Evolutionary conservation across 140 eudicot genomes (phyloP).

Genomic region (Anethum foeniculum): DNA sequence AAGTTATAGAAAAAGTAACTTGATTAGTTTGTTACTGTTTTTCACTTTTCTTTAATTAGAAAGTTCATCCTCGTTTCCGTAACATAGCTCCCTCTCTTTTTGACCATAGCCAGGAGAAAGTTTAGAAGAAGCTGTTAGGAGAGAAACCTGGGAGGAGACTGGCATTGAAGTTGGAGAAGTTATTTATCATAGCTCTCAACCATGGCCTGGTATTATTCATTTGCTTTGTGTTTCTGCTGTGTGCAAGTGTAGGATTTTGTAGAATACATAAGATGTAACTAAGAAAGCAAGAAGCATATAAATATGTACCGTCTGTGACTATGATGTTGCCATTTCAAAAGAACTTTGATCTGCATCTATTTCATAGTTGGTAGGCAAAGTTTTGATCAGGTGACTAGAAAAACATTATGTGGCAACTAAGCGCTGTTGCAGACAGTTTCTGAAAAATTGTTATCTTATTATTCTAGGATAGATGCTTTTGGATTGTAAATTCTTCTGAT

Average conservation of each 20-base stretch:
- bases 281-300: background rate
- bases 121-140: constrained; percentile 89
- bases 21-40: background rate
- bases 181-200: constrained; percentile 89
- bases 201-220: constrained; percentile 72
- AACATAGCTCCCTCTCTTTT: background rate
- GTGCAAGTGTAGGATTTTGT: background rate
- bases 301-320: background rate
- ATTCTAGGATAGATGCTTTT: background rate
- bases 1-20: background rate
- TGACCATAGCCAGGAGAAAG: constrained; percentile 76
- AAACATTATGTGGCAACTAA: background rate
- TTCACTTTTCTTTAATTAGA: background rate
- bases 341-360: background rate
- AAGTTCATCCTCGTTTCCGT: background rate
- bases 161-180: constrained; percentile 93
- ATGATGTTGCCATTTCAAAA: background rate
- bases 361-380: background rate
- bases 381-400: background rate
- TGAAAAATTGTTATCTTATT: background rate
- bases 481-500: background rate
- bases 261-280: background rate
- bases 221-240: background rate
- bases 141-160: constrained; percentile 89
- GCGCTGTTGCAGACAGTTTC: background rate